Base-by-base conservation (phyloP, 2,329 filamentous ascomycete species). In the Xylaria digitata region DNA sequence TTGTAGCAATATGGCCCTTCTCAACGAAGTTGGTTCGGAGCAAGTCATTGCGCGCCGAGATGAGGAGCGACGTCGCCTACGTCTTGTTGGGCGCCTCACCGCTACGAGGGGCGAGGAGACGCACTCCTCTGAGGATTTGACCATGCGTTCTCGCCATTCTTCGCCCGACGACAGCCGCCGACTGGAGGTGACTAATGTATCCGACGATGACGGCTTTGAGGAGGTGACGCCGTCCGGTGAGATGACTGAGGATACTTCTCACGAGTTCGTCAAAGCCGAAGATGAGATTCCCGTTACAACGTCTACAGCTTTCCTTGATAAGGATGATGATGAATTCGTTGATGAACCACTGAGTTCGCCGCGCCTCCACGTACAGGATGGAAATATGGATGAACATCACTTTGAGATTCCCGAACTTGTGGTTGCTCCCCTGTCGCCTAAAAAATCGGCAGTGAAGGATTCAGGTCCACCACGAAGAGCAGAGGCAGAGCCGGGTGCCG, bases 1-100 rank as follows among this genome's bases (percentile, higher is more conserved):
- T 79, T 99, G 96, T 80, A 98, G 95, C 78, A 99, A 99, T 78
- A 99, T 99, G 96, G 94, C 92, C 6, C 83, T 99, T 42, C 83
- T 99, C 71, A 99, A 99, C 76, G 94, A 98, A 77, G 84, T 89
- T 9, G 96, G 95, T 37, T 94, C 94, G 11, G 94, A 99, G 77
- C 90, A 93, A 71, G 89, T 97, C 70, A 93, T 98, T 66, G 89
- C 86, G 67, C 85, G 88, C 48, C 87, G 96, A 67, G 94, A 99
- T 75, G 81, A 85, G 11, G 94, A 97, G 77, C 89, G 96, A 56
- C 92, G 96, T 72, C 87, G 89, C 45, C 82, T 98, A 48, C 90
- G 93, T 72, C 84, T 83, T 0, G 92, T 96, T 76, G 94, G 94
- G 48, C 91, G 88, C 71, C 87, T 97, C 60, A 86, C 86, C n/a